phyloP scores from a whole-genome alignment of 2,329 filamentous ascomycete genomes.

The Xylogone sp. region DNA sequence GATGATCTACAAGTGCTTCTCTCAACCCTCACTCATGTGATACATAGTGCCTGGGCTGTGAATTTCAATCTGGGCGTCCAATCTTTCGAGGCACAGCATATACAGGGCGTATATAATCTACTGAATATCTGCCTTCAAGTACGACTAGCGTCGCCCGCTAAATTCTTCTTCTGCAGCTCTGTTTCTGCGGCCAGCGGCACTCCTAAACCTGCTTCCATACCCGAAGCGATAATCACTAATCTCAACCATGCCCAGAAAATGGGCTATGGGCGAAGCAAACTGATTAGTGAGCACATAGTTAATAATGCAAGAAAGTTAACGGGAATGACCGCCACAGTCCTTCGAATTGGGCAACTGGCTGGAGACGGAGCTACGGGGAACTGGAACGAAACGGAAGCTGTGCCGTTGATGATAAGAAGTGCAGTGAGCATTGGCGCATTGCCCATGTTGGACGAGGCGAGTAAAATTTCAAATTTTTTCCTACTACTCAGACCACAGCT shows the following conservation, averaged over 20 bases:
- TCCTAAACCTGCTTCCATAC: slow-evolving; percentile 21
- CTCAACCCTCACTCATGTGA: slow-evolving; percentile 34
- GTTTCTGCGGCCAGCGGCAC: slow-evolving; percentile 27
- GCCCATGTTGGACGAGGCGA: slow-evolving; percentile 39
- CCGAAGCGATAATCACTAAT: slow-evolving; percentile 26
- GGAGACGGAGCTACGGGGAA: slow-evolving; percentile 40
- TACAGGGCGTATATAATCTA: slow-evolving; percentile 41
- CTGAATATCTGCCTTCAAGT: slow-evolving; percentile 33
- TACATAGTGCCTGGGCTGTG: slow-evolving; percentile 51
- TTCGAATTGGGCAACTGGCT: slow-evolving; percentile 47
- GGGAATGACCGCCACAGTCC: slow-evolving; percentile 29
- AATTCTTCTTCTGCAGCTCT: slow-evolving; percentile 34
- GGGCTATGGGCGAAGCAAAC: slow-evolving; percentile 46
- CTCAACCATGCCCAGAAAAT: slow-evolving; percentile 36
- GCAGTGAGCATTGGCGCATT: slow-evolving; percentile 38
- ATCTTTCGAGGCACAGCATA: slow-evolving; percentile 41
- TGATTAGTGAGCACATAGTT: slow-evolving; percentile 43
- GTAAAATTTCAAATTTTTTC: slow-evolving; percentile 28
- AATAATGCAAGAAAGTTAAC: slow-evolving; percentile 24
- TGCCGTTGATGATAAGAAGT: slow-evolving; percentile 46
- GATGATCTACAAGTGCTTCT: slow-evolving; percentile 24
- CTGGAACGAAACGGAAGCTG: slow-evolving; percentile 49
- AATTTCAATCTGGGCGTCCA: slow-evolving; percentile 51
- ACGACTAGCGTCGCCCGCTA: slow-evolving; percentile 21
- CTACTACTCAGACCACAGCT: no score